A percentile compares a stretch with the other conserved stretches of the same genome.
phyloP scores from a whole-genome alignment of 163 green algal genomes.

The Chlorella variabilis region DNA sequence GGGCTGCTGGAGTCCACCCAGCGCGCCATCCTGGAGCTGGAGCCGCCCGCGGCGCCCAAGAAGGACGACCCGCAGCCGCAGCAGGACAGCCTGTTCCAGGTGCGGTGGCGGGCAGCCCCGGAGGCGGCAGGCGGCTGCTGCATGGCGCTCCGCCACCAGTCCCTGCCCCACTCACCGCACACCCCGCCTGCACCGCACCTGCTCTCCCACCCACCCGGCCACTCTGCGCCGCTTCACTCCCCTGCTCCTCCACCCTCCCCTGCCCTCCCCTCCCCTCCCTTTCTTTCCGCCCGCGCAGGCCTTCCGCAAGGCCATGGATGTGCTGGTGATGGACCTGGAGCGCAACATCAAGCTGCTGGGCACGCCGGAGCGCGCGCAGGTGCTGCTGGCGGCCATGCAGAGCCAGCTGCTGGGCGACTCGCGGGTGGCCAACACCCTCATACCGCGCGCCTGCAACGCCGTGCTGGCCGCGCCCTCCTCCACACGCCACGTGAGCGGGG shows the following conservation, averaged over 20 bases:
- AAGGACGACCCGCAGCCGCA: conserved; percentile 40
- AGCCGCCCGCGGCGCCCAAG: conserved; percentile 42
- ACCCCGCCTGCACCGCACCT: too few species aligned
- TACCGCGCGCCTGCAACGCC: conserved; percentile 79
- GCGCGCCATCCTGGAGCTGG: conserved; percentile 63
- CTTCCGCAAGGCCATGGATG: conserved; percentile 68
- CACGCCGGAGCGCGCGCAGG: conserved; percentile 69
- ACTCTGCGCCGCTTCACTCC: too few species aligned
- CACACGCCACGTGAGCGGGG: conserved; percentile 63
- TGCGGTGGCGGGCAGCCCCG: neutral
- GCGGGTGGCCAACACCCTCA: conserved; percentile 65
- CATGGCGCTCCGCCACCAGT: too few species aligned
- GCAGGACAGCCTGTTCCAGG: conserved; percentile 41
- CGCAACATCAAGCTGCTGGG: conserved; percentile 77
- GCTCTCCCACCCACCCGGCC: too few species aligned
- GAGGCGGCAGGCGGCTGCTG: neutral
- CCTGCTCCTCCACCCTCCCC: too few species aligned
- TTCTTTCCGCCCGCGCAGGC: conserved; percentile 33
- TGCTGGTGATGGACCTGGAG: conserved; percentile 84
- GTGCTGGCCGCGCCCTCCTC: conserved; percentile 75
- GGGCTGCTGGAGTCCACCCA: conserved; percentile 72
- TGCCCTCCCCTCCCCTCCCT: too few species aligned
- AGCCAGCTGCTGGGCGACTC: conserved; percentile 80
- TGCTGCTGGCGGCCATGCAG: conserved; percentile 84
- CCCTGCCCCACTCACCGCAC: too few species aligned